phyloP scores from a whole-genome alignment of 352 stramenopile species.

The Phytophthora hybrid region DNA sequence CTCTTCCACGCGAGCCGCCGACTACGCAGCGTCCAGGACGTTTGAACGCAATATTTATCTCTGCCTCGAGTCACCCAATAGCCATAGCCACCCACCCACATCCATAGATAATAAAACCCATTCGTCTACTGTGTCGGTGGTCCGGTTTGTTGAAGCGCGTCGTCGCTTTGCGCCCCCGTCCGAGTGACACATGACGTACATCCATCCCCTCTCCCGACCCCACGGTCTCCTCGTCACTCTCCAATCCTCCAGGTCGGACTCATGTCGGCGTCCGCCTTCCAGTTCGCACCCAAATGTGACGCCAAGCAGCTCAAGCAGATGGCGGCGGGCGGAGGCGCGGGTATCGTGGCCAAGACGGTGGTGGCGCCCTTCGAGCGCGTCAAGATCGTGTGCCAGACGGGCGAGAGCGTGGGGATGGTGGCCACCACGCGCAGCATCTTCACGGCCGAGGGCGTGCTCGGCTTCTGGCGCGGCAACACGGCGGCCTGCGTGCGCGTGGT shows the following conservation, averaged over 20 bases:
- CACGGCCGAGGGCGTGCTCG: slow-evolving; percentile 57
- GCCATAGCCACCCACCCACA: too few relatives aligned
- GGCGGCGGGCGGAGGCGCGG: slow-evolving; percentile 71
- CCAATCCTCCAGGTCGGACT: neutral
- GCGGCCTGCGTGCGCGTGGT: slow-evolving; percentile 83
- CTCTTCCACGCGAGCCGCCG: slow-evolving; percentile 7
- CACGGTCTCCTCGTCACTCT: neutral
- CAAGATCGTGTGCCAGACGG: slow-evolving; percentile 88
- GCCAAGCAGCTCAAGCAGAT: slow-evolving; percentile 73
- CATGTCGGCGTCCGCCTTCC: slow-evolving; percentile 2
- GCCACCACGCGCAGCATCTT: slow-evolving; percentile 70
- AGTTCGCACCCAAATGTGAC: slow-evolving; percentile 42
- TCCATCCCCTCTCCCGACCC: neutral
- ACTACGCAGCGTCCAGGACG: slow-evolving; percentile 16
- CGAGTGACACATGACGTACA: neutral
- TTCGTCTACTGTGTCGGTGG: too few relatives aligned
- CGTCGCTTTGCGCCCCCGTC: neutral
- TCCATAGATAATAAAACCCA: neutral
- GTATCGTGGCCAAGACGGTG: slow-evolving; percentile 84
- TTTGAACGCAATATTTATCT: neutral
- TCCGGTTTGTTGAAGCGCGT: neutral
- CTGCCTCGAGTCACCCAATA: too few relatives aligned
- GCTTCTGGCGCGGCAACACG: slow-evolving; percentile 83
- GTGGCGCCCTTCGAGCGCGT: slow-evolving; percentile 85
- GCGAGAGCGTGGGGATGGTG: slow-evolving; percentile 81